These are phyloP conservation scores for Boletus tylopilopsis DNA, from an alignment of 768 basidiomycete species.

Conservation along the genomic window DNA sequence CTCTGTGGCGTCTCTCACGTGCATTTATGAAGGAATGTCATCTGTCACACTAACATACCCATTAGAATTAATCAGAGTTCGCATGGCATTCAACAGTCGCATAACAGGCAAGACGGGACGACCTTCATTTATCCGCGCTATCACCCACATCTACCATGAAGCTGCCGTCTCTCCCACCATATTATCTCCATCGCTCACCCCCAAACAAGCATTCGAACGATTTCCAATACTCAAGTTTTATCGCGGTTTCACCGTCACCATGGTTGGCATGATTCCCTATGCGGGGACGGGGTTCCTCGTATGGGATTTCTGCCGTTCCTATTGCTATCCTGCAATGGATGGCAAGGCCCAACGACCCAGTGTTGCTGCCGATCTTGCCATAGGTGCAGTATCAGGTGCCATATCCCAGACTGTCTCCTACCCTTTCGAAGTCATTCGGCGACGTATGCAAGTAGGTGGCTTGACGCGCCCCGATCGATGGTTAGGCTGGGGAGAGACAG, in stretches of 20 bases:
- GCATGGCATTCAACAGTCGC: constrained; percentile 70
- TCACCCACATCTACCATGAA: constrained; percentile 70
- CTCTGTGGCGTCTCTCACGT: neutral
- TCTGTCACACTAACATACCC: constrained; percentile 95
- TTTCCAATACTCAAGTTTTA: constrained; percentile 89
- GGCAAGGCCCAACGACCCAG: constrained; percentile 37
- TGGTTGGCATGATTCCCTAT: constrained; percentile 92
- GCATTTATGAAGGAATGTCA: constrained; percentile 55
- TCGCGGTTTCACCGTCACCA: constrained; percentile 92
- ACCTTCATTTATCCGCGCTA: constrained; percentile 53
- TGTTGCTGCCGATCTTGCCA: constrained; percentile 64
- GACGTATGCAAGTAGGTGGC: constrained; percentile 95
- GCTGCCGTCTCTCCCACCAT: constrained; percentile 32
- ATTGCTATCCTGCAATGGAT: constrained; percentile 46
- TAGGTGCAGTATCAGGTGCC: constrained; percentile 84
- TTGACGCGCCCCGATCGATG: constrained; percentile 72
- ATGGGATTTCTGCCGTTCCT: constrained; percentile 75
- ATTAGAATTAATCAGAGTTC: constrained; percentile 90
- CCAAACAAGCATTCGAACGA: constrained; percentile 44
- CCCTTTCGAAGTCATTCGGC: constrained; percentile 88
- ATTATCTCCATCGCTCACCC: constrained; percentile 14
- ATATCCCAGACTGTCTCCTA: constrained; percentile 88
- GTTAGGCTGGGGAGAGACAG: constrained; percentile 76
- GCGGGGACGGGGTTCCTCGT: constrained; percentile 93
- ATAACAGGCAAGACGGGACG: constrained; percentile 28